Evolutionary conservation across 176 grass and related monocot genomes (phyloP).

Genomic region (Eremochloa ophiuroides): DNA sequence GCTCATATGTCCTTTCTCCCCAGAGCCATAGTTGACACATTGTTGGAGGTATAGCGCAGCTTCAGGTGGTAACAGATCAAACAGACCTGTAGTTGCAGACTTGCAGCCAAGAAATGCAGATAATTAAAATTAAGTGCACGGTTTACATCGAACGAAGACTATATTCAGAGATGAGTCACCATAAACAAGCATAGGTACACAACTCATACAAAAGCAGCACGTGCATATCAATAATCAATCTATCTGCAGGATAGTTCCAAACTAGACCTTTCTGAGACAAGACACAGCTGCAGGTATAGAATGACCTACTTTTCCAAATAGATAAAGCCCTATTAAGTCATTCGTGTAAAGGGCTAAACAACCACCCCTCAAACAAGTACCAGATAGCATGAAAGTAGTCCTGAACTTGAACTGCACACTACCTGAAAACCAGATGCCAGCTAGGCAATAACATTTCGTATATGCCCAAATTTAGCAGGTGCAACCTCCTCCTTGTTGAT

Average conservation of each 20-base stretch:
- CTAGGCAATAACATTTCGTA: neutral
- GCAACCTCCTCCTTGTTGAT: neutral
- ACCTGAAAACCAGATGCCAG: neutral
- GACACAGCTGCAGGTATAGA: neutral
- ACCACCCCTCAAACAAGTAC: neutral
- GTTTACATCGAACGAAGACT: neutral
- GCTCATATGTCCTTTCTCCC: neutral
- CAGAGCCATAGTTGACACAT: neutral
- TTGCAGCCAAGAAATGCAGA: neutral
- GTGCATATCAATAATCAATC: neutral
- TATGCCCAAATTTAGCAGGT: slow-evolving; percentile 9
- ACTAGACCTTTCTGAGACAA: neutral
- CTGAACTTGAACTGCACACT: neutral
- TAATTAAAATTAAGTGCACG: neutral
- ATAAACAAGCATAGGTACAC: neutral
- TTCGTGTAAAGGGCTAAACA: neutral
- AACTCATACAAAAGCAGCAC: neutral
- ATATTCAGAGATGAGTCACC: neutral
- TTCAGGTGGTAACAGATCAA: neutral
- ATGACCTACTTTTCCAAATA: neutral
- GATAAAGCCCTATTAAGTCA: neutral
- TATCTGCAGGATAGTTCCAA: neutral
- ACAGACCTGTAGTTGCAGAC: neutral
- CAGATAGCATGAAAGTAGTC: neutral
- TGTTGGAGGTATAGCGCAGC: neutral